These are phyloP conservation scores for Cryptosporidium canis DNA, from an alignment of 169 alveolate species.

Conservation along the genomic window DNA sequence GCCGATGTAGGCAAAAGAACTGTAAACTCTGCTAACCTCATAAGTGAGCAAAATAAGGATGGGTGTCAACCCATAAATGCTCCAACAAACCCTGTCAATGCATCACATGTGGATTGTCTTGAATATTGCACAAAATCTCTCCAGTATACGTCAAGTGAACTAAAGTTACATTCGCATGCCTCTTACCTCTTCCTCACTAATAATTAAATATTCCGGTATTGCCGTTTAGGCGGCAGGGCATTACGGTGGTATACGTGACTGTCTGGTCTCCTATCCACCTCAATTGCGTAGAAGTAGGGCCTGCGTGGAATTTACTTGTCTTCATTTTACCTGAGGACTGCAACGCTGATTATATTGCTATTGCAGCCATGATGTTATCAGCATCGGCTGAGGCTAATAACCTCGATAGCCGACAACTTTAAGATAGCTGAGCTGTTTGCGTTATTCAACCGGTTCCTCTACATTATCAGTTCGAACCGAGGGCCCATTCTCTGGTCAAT, in stretches of 20 bases:
- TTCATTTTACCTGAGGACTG: slow-evolving; percentile 74
- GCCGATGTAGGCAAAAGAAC: not conserved
- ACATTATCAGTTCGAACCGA: not conserved
- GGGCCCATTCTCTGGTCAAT: not conserved
- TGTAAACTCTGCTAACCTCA: not conserved
- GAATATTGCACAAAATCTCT: not conserved
- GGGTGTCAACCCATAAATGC: not conserved
- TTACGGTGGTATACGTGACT: not conserved
- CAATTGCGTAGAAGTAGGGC: slow-evolving; percentile 1
- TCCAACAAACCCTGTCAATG: not conserved
- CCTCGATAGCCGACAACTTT: slow-evolving; percentile 58
- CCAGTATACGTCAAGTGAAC: not conserved
- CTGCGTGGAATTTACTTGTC: slow-evolving; percentile 64
- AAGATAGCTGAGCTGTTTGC: slow-evolving; percentile 72
- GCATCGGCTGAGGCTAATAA: slow-evolving; percentile 54
- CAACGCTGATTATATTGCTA: slow-evolving; percentile 75
- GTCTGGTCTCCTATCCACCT: slow-evolving; percentile 33
- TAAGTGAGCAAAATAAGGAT: not conserved
- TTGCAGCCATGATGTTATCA: slow-evolving; percentile 73
- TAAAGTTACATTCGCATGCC: not conserved
- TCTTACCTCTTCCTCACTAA: not conserved
- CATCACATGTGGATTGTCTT: not conserved
- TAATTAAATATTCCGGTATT: not conserved
- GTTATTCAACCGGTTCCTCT: not conserved
- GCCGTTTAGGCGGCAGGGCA: not conserved